phyloP scores from a whole-genome alignment of 306 rosid species.

The Lagenaria siceraria region DNA sequence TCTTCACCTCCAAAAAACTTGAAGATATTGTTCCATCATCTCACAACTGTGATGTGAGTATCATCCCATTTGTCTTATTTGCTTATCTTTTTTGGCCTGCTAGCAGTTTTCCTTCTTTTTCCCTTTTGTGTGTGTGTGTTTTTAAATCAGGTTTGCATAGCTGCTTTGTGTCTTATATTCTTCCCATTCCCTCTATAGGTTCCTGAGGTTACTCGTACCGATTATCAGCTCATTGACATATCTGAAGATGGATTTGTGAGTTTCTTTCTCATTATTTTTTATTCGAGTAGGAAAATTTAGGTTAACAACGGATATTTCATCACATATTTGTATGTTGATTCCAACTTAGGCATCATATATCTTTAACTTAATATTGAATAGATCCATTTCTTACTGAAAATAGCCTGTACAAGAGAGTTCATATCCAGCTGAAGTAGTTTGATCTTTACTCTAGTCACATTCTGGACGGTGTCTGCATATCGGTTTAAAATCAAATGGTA shows the following conservation, averaged over 20 bases:
- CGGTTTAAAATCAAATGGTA: neutral
- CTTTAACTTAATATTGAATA: neutral
- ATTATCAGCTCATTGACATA: conserved; percentile 75
- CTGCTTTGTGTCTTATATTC: neutral
- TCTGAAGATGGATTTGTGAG: conserved; percentile 82
- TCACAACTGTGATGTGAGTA: conserved; percentile 70
- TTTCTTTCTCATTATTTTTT: neutral
- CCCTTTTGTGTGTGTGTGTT: neutral
- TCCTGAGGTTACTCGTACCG: conserved; percentile 74
- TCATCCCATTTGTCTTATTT: neutral
- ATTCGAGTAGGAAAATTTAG: neutral
- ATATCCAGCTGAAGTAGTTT: neutral
- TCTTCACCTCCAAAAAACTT: conserved; percentile 64
- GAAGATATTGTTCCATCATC: conserved; percentile 89
- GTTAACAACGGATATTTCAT: neutral
- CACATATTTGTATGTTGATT: neutral
- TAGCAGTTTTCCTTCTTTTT: neutral
- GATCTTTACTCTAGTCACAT: neutral
- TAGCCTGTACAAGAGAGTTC: neutral
- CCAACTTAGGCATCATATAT: neutral
- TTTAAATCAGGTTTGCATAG: neutral
- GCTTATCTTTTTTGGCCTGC: neutral
- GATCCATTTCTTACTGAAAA: neutral
- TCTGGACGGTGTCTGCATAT: neutral
- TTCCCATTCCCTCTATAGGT: conserved; percentile 27